Conservation (phyloP, 345 rosid genomes). For the Eucalyptus cloeziana region DNA sequence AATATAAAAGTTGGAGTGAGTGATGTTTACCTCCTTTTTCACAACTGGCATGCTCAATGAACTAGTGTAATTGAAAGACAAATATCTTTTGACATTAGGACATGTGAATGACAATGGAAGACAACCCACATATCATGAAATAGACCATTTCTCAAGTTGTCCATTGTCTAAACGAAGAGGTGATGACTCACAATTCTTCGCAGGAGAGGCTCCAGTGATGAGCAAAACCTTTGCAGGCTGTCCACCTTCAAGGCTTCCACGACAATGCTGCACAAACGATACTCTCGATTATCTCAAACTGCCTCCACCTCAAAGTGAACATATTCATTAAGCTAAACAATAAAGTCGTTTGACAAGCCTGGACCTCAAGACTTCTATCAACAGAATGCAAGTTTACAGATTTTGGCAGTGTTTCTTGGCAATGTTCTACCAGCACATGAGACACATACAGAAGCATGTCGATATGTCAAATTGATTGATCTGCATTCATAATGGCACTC, state of each 20-base stretch:
- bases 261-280: slow-evolving; percentile 50
- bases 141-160: neutral
- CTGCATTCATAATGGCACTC: neutral
- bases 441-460: neutral
- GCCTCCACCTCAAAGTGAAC: neutral
- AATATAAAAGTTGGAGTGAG: neutral
- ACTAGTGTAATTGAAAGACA: neutral
- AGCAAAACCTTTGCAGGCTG: slow-evolving; percentile 81
- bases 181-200: slow-evolving; percentile 70
- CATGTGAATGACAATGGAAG: neutral
- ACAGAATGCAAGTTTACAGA: neutral
- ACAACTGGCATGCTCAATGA: neutral
- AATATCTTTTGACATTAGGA: neutral
- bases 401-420: neutral
- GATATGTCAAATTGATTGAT: neutral
- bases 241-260: slow-evolving; percentile 97
- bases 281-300: neutral
- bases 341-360: neutral
- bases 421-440: neutral
- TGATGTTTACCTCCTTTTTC: neutral
- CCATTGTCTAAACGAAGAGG: neutral
- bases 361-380: neutral
- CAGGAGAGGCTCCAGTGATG: slow-evolving; percentile 89
- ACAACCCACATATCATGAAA: neutral
- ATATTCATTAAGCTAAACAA: neutral